A percentile compares a stretch with the other conserved stretches of the same genome.
These are phyloP conservation scores for Psilocybe mexicana DNA, from an alignment of 1,284 basidiomycete genomes.

Conservation along the genomic window DNA sequence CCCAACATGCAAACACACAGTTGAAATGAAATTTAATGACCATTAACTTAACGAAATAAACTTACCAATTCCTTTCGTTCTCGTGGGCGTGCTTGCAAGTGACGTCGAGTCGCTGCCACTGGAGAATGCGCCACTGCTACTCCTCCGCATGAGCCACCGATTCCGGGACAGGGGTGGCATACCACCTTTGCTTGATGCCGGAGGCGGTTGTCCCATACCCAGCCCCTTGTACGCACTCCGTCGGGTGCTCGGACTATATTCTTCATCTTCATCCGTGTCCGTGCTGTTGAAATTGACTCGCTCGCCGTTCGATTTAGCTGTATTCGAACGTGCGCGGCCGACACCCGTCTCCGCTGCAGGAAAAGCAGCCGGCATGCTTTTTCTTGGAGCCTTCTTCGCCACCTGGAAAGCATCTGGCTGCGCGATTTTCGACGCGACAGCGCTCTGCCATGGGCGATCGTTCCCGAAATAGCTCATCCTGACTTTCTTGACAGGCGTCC, in stretches of 20 bases:
- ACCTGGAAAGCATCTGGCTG: slow-evolving; percentile 53
- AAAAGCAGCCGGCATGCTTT: slow-evolving; percentile 74
- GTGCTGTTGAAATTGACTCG: slow-evolving; percentile 31
- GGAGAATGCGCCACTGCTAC: slow-evolving; percentile 77
- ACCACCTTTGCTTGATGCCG: slow-evolving; percentile 27
- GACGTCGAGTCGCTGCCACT: slow-evolving; percentile 66
- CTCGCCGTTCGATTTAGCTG: slow-evolving; percentile 31
- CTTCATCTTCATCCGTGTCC: slow-evolving; percentile 55
- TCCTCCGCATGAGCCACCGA: slow-evolving; percentile 68
- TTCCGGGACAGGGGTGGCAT: slow-evolving; percentile 40
- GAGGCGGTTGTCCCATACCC: slow-evolving; percentile 58
- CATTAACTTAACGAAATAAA: slow-evolving; percentile 1
- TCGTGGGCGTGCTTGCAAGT: slow-evolving; percentile 63
- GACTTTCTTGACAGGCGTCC: slow-evolving; percentile 75
- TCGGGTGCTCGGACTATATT: slow-evolving; percentile 55
- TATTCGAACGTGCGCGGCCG: slow-evolving; percentile 21
- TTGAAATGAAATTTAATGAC: background rate
- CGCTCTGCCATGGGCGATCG: slow-evolving; percentile 76
- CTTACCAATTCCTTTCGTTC: slow-evolving; percentile 47
- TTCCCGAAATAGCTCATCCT: slow-evolving; percentile 59
- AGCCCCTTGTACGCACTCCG: slow-evolving; percentile 62
- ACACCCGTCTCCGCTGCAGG: slow-evolving; percentile 23
- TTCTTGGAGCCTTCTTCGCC: slow-evolving; percentile 55
- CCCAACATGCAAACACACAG: slow-evolving; percentile 7
- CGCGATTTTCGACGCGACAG: slow-evolving; percentile 68